These are phyloP conservation scores for Aulographum hederae DNA, from an alignment of 2,329 filamentous ascomycete genomes.

Conservation along the genomic window DNA sequence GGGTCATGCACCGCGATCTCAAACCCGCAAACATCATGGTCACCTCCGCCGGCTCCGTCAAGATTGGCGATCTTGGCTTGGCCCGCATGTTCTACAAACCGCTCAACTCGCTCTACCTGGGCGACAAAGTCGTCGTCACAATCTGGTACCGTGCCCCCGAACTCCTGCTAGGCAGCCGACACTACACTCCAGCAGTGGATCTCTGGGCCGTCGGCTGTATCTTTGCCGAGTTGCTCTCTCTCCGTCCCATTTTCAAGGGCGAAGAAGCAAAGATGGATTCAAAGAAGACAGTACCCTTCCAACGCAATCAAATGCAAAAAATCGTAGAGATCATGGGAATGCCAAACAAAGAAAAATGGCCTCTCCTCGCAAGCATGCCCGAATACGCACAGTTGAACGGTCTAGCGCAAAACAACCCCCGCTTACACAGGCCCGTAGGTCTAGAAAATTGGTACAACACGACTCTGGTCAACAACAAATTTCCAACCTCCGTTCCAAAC, in stretches of 20 bases:
- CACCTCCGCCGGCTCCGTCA: slow-evolving; percentile 73
- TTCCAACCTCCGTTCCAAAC: slow-evolving; percentile 12
- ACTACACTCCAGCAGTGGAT: slow-evolving; percentile 94
- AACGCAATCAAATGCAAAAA: slow-evolving; percentile 97
- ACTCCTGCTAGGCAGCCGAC: slow-evolving; percentile 74
- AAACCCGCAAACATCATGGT: slow-evolving; percentile 99
- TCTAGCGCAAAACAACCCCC: slow-evolving; percentile 25
- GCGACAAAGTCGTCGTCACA: slow-evolving; percentile 95
- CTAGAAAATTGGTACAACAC: slow-evolving; percentile 50
- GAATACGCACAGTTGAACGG: slow-evolving; percentile 58
- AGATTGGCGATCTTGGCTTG: slow-evolving; percentile 85
- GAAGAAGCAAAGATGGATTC: slow-evolving; percentile 98
- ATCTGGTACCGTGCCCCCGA: slow-evolving; percentile 98
- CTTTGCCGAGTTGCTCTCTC: slow-evolving; percentile 78
- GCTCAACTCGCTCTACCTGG: slow-evolving; percentile 73
- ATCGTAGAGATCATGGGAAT: slow-evolving; percentile 93
- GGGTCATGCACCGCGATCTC: slow-evolving; percentile 90
- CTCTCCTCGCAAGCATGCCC: slow-evolving; percentile 65
- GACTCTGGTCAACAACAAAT: slow-evolving; percentile 28
- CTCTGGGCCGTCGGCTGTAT: slow-evolving; percentile 98
- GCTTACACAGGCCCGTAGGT: slow-evolving; percentile 32
- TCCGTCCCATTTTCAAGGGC: slow-evolving; percentile 93
- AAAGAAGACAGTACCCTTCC: slow-evolving; percentile 94
- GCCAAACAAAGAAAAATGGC: slow-evolving; percentile 79
- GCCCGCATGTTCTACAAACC: slow-evolving; percentile 90